Evolutionary conservation across 2,329 filamentous ascomycete species (phyloP).

Genomic region (Claviceps paspali): DNA sequence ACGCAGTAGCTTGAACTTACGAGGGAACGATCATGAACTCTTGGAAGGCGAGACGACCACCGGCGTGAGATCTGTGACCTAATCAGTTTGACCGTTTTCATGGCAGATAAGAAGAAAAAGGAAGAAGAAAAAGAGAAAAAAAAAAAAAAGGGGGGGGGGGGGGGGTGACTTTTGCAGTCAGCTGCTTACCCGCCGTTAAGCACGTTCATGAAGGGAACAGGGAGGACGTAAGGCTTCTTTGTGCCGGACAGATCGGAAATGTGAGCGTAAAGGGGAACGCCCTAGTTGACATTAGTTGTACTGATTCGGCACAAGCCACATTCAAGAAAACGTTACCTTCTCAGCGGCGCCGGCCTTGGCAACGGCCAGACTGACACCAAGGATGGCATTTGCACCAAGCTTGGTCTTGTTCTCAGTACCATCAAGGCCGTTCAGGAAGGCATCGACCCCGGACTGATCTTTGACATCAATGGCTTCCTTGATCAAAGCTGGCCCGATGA

Average conservation of each 20-base stretch:
- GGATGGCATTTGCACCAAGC: constrained; percentile 77
- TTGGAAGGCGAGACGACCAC: constrained; percentile 88
- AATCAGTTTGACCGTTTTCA: background rate
- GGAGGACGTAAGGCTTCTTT: constrained; percentile 83
- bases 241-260: constrained; percentile 76
- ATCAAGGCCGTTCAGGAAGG: constrained; percentile 75
- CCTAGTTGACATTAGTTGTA: constrained; percentile 25
- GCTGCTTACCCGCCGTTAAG: constrained; percentile 53
- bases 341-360: constrained; percentile 82
- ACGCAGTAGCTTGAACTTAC: constrained; percentile 29
- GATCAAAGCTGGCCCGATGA: constrained; percentile 69
- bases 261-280: constrained; percentile 74
- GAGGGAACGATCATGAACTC: constrained; percentile 91
- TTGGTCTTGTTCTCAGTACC: constrained; percentile 77
- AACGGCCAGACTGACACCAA: constrained; percentile 70
- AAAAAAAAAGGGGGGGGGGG: too few relatives aligned
- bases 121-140: background rate
- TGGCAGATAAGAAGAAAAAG: background rate
- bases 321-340: constrained; percentile 37
- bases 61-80: constrained; percentile 70
- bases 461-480: constrained; percentile 72
- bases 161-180: background rate
- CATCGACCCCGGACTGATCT: constrained; percentile 71
- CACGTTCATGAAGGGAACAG: constrained; percentile 88
- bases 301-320: too few relatives aligned